A percentile compares a stretch with the other conserved stretches of the same genome.
These are phyloP conservation scores for Bryum argenteum DNA, from an alignment of 225 moss, liverwort and hornwort species.

Conservation along the genomic window DNA sequence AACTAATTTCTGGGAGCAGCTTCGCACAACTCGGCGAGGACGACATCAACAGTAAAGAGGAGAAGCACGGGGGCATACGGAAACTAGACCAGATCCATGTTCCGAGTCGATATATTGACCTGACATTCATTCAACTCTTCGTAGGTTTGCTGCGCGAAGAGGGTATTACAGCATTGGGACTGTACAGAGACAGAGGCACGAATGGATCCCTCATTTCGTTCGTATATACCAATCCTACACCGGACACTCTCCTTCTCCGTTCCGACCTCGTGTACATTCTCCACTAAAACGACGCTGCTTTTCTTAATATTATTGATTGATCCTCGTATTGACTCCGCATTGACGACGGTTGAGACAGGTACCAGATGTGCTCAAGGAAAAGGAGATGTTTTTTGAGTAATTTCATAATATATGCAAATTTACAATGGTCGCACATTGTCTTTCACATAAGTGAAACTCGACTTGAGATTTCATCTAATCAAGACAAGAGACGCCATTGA, in stretches of 20 bases:
- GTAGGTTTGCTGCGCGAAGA: constrained; percentile 37
- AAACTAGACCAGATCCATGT: constrained; percentile 43
- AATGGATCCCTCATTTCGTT: constrained; percentile 43
- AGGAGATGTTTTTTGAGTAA: too few relatives aligned
- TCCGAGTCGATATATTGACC: constrained; percentile 45
- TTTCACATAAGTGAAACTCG: too few relatives aligned
- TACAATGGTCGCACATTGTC: too few relatives aligned
- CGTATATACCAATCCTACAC: constrained; percentile 53
- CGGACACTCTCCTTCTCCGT: constrained; percentile 19
- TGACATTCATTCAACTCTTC: constrained; percentile 39
- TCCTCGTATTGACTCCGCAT: not conserved
- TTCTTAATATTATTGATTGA: not conserved
- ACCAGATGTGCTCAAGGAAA: not conserved
- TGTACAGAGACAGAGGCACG: constrained; percentile 51
- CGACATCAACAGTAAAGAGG: not conserved
- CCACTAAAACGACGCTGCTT: not conserved
- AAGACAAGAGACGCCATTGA: too few relatives aligned
- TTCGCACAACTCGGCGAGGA: not conserved
- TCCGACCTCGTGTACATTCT: constrained; percentile 49
- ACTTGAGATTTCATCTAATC: too few relatives aligned
- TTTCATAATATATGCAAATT: too few relatives aligned
- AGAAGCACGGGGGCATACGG: constrained; percentile 8
- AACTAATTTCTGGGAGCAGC: constrained; percentile 59
- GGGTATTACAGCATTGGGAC: constrained; percentile 31
- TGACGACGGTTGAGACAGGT: not conserved